Evolutionary conservation across 1,284 basidiomycete genomes (phyloP), one percentile per base, ranked within the genome.

Genomic region (Trichosporon faecale): DNA sequence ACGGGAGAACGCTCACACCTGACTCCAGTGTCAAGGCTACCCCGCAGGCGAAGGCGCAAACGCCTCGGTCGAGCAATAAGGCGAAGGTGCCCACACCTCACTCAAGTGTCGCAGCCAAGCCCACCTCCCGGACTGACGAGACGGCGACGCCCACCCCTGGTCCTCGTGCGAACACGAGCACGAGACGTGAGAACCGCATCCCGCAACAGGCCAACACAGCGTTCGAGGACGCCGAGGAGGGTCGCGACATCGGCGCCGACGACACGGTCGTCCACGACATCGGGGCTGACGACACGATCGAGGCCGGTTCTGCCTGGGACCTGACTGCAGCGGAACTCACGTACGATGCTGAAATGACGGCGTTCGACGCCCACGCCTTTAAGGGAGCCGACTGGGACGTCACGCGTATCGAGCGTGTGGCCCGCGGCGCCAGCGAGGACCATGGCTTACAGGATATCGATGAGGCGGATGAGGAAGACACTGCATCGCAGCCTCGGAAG

Each of bases 281-380:
- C n/a, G 60, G 44, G 40, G 64, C 68, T 2, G 67, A 73, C 35
- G 72, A 66, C 27, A 76, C 76, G 1, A 33, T 71, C 6, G 75
- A 76, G 9, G 75, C 64, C 1, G 68, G 66, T 27, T 66, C 55
- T 1, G 73, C 67, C 23, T 78, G 77, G 76, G 70, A 76, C 67
- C 3, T 71, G 12, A 68, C 72, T 0, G 61, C 69, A 1, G 68
- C 66, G 18, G 72, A 72, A 14, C 60, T 72, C 18, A 72, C 68
- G 27, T 66, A 66, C 25, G 67, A 66, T n/a, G 44, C 37, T 25
- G 60, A 64, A 14, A 60, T 61, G 37, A 67, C 66, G 2, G 63
- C 31, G 3, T 65, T 72, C 7, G 67, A 29, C 7, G 66, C 37
- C 8, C 65, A 70, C 67, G 31, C 61, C 29, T 63, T 70, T 57